These are phyloP conservation scores for Telopea speciosissima DNA, from an alignment of 177 flowering plant species.

Conservation along the genomic window DNA sequence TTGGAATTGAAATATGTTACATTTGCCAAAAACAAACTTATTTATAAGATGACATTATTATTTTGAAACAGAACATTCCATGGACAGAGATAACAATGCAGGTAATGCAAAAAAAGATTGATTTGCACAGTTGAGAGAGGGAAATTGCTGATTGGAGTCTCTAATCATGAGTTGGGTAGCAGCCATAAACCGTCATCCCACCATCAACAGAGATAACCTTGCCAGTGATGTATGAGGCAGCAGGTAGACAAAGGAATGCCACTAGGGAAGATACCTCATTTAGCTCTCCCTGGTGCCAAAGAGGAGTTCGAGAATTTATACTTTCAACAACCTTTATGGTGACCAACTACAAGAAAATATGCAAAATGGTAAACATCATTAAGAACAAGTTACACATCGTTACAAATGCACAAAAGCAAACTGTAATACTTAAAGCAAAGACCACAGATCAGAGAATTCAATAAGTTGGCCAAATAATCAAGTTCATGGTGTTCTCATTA, in stretches of 20 bases:
- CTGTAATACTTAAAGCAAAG: not conserved
- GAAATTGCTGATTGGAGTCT: too few species aligned
- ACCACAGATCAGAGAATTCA: not conserved
- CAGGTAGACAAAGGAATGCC: conserved; percentile 53
- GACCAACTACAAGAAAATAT: conserved; percentile 27
- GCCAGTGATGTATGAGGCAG: conserved; percentile 56
- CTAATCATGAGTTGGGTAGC: conserved; percentile 5
- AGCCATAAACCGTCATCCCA: conserved; percentile 48
- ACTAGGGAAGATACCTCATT: conserved; percentile 45
- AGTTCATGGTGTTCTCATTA: not conserved
- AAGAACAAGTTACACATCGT: too few species aligned
- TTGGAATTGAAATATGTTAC: too few species aligned
- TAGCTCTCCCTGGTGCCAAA: conserved; percentile 45
- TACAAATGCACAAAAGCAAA: not conserved
- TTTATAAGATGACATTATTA: too few species aligned
- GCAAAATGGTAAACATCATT: not conserved
- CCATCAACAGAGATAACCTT: conserved; percentile 57
- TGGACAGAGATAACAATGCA: too few species aligned
- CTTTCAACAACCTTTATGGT: conserved; percentile 33
- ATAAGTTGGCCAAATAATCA: not conserved
- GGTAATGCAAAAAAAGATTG: too few species aligned
- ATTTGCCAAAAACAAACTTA: too few species aligned
- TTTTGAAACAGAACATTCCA: too few species aligned
- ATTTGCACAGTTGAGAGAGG: too few species aligned
- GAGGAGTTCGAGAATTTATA: conserved; percentile 38